These are phyloP conservation scores for Ogataea pini DNA, from an alignment of 805 yeast genomes.

Conservation along the genomic window DNA sequence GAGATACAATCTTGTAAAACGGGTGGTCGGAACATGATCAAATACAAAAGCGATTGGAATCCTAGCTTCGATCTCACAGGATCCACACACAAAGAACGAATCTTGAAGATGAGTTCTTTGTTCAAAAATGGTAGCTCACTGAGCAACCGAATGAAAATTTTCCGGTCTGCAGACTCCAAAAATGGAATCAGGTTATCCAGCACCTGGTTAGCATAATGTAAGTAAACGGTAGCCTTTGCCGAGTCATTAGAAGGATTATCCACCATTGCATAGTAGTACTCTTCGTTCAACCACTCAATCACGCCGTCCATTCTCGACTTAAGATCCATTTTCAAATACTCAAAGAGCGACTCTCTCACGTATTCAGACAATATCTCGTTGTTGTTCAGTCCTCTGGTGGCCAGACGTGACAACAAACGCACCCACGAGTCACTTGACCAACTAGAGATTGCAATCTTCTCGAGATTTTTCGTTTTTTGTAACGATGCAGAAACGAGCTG, in stretches of 20 bases:
- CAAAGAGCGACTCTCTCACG: constrained; percentile 69
- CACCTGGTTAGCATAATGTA: constrained; percentile 67
- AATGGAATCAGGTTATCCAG: constrained; percentile 83
- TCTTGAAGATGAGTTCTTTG: constrained; percentile 57
- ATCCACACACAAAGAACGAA: constrained; percentile 77
- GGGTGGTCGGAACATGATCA: constrained; percentile 91
- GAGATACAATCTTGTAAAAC: constrained; percentile 55
- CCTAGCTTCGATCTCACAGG: constrained; percentile 84
- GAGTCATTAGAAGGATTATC: constrained; percentile 20
- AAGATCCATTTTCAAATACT: constrained; percentile 72
- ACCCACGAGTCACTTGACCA: constrained; percentile 76
- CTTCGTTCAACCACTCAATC: constrained; percentile 93
- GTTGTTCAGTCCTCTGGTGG: constrained; percentile 72
- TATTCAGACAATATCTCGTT: constrained; percentile 51
- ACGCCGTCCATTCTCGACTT: constrained; percentile 70
- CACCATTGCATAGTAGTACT: constrained; percentile 69
- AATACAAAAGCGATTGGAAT: constrained; percentile 74
- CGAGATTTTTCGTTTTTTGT: constrained; percentile 40
- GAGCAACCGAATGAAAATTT: constrained; percentile 75
- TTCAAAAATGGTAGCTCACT: constrained; percentile 85
- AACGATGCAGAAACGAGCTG: constrained; percentile 26
- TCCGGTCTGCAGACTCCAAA: constrained; percentile 77
- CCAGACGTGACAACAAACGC: constrained; percentile 68
- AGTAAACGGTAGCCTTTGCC: constrained; percentile 43
- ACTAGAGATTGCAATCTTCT: constrained; percentile 50